Percentiles rank a stretch among this genome's conserved stretches.
Conservation (phyloP, 257 asterid genomes). For the Nemophila menziesii region DNA sequence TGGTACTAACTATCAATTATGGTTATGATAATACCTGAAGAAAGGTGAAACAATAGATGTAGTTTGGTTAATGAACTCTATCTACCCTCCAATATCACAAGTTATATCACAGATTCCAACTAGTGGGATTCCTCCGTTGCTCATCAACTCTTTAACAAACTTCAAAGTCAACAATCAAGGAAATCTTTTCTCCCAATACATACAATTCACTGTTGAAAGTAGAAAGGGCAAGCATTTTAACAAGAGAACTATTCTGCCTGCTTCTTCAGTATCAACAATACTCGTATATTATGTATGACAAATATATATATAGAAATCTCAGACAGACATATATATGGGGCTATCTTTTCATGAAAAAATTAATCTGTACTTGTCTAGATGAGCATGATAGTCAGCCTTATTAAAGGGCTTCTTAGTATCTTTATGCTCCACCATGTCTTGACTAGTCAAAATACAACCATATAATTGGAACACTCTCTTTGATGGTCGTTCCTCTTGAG, state of each 20-base stretch:
- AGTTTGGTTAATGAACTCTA: conserved; percentile 66
- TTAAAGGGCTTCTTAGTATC: conserved; percentile 52
- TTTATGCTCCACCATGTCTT: conserved; percentile 75
- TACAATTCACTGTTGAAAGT: conserved; percentile 90
- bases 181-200: conserved; percentile 94
- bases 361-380: conserved; percentile 73
- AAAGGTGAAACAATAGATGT: conserved; percentile 88
- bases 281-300: neutral
- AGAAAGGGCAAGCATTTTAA: neutral
- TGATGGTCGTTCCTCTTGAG: conserved; percentile 26
- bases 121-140: conserved; percentile 60
- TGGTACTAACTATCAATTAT: neutral
- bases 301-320: neutral
- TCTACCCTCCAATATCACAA: conserved; percentile 85
- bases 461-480: conserved; percentile 67
- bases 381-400: conserved; percentile 90
- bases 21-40: conserved; percentile 45
- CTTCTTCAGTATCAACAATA: neutral
- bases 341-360: conserved; percentile 73
- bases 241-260: neutral
- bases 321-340: conserved; percentile 85
- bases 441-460: conserved; percentile 70
- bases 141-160: conserved; percentile 62
- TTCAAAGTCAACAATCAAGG: conserved; percentile 59
- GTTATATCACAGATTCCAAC: conserved; percentile 84